Evolutionary conservation across 1,139 yeast genomes (phyloP).

Genomic region (Yamadazyma diddensiae): DNA sequence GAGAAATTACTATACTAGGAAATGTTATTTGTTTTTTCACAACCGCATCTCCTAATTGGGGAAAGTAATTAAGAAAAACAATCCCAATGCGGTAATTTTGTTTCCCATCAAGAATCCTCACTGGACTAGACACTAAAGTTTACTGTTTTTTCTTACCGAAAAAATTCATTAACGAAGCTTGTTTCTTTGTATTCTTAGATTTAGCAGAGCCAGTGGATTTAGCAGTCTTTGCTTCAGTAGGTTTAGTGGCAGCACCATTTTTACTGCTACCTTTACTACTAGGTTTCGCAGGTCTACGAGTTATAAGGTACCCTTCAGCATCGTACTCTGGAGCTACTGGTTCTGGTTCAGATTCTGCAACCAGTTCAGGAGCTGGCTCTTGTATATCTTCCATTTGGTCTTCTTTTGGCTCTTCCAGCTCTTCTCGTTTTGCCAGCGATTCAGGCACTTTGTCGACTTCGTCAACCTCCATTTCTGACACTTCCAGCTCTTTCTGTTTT

Average conservation of each 20-base stretch:
- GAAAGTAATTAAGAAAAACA: slow-evolving; percentile 8
- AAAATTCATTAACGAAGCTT: slow-evolving; percentile 39
- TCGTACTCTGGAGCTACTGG: slow-evolving; percentile 26
- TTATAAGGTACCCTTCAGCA: slow-evolving; percentile 42
- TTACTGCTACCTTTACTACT: no score
- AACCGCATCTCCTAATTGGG: slow-evolving; percentile 11
- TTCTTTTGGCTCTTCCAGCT: slow-evolving; percentile 9
- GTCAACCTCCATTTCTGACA: slow-evolving; percentile 4
- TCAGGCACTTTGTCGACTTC: slow-evolving; percentile 5
- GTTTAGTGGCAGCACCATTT: slow-evolving; percentile 15
- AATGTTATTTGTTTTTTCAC: no score
- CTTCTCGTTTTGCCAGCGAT: slow-evolving; percentile 5
- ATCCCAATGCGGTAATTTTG: slow-evolving; percentile 5
- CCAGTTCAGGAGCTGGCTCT: background rate
- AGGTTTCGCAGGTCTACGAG: slow-evolving; percentile 14
- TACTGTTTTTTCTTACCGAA: slow-evolving; percentile 25
- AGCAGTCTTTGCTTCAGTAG: slow-evolving; percentile 11
- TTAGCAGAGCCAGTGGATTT: slow-evolving; percentile 2
- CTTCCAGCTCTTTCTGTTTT: slow-evolving; percentile 6
- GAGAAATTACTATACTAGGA: no score
- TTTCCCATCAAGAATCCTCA: background rate
- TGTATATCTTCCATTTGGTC: background rate
- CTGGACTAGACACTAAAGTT: background rate
- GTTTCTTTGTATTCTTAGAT: slow-evolving; percentile 18
- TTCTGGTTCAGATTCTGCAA: slow-evolving; percentile 6